Evolutionary conservation across 2,329 filamentous ascomycete species (phyloP).

Genomic region (Diaporthe vaccinii): DNA sequence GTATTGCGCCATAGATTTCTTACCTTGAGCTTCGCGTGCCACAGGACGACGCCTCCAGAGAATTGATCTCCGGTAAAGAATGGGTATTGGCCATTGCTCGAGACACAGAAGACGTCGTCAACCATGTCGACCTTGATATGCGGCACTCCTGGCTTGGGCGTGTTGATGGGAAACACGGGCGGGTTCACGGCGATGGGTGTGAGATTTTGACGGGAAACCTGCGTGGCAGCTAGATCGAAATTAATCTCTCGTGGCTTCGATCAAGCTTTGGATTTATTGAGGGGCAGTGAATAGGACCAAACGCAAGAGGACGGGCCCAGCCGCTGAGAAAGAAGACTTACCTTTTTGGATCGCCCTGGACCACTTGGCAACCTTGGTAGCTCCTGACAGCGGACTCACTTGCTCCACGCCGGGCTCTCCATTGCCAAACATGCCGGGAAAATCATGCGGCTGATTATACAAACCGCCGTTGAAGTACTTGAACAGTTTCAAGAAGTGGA

Average conservation of each 20-base stretch:
- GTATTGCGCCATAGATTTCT: too few species aligned
- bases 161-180: not conserved
- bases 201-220: rapidly evolving
- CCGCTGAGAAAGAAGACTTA: not conserved
- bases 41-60: not conserved
- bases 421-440: not conserved
- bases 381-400: not conserved
- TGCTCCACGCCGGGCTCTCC: not conserved
- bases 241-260: not conserved
- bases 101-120: not conserved
- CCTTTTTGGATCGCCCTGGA: rapidly evolving
- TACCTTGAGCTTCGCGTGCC: not conserved
- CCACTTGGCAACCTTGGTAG: too few species aligned
- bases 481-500: not conserved
- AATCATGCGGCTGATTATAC: not conserved
- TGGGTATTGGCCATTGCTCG: not conserved
- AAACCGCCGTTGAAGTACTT: not conserved
- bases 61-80: not conserved
- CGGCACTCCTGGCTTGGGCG: rapidly evolving
- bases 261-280: too few species aligned
- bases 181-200: not conserved
- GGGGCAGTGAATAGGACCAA: not conserved
- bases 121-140: not conserved
- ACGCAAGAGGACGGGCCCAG: not conserved
- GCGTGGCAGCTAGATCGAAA: not conserved